A percentile compares a stretch with the other conserved stretches of the same genome.
Conservation (phyloP, 495 filamentous ascomycete genomes). For the Aspergillus ellipticus region DNA sequence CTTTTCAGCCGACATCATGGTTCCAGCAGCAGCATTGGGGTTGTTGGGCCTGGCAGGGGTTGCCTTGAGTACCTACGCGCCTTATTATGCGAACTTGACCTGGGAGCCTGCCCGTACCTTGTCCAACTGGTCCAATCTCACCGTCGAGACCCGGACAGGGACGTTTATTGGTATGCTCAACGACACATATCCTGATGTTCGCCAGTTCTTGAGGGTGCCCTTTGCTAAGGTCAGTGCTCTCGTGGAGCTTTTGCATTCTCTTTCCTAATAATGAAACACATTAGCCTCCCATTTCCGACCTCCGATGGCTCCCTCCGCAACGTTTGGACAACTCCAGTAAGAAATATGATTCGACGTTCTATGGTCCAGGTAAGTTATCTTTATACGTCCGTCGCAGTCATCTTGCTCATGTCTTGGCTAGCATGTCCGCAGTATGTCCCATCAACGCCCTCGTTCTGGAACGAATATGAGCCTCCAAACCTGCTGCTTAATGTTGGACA, state of each 20-base stretch:
- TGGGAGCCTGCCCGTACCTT: slow-evolving; percentile 10
- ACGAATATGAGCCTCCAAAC: slow-evolving; percentile 12
- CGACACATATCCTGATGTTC: slow-evolving; percentile 11
- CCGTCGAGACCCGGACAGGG: slow-evolving; percentile 11
- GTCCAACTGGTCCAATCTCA: slow-evolving; percentile 15
- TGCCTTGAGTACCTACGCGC: background rate
- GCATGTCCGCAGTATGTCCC: slow-evolving; percentile 14
- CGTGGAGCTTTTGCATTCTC: background rate
- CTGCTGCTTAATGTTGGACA: slow-evolving; percentile 14
- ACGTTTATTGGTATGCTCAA: slow-evolving; percentile 12
- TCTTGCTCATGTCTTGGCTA: background rate
- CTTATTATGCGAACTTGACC: slow-evolving; percentile 15
- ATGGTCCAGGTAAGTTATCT: slow-evolving; percentile 1
- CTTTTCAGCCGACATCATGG: background rate
- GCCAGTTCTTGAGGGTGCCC: slow-evolving; percentile 10
- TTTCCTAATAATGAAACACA: background rate
- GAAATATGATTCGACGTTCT: slow-evolving; percentile 9
- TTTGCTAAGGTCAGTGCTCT: slow-evolving; percentile 8
- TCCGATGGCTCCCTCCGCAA: slow-evolving; percentile 11
- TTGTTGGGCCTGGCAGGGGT: background rate
- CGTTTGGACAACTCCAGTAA: slow-evolving; percentile 6
- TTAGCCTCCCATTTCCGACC: slow-evolving; percentile 9
- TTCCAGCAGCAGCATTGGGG: background rate
- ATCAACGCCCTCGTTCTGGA: slow-evolving; percentile 7
- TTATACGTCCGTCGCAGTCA: background rate